Evolutionary conservation across 2,329 filamentous ascomycete genomes (phyloP), one percentile per base, ranked within the genome.

Genomic region (Claviceps arundinis): DNA sequence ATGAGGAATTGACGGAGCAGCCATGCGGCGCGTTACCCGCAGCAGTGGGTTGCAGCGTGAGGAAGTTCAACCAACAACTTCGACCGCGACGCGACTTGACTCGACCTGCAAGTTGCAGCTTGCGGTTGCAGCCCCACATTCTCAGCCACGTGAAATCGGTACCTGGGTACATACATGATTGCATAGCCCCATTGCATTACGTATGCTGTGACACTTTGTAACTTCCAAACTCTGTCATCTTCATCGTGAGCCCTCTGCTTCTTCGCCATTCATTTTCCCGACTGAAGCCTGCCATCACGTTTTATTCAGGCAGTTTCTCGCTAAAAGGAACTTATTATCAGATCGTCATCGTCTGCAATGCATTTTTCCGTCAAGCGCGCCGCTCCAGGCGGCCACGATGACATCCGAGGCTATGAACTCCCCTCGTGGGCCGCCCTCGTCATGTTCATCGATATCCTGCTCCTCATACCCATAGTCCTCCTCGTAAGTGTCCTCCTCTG

Each of bases 1-100:
- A 61, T 95, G 91, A 2, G 89, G 89, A 46, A 95, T 95, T 24
- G 83, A 78, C 42, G 81, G 72, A 34, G 82, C 78, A 47, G 85
- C 78, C 85, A 90, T 90, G 38, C 26, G 30, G 38, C 26, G 30
- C 9, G 26, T 16, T 24, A 16, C 19, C 42, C 13, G 9, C 41
- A 13, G 41, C 41, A 34, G 30, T 34, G 30, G 30, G 30, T 34
- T 34, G 30, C 30, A 34, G 30, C 30, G 30, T 34, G 30, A 34
- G 9, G 30, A 34, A 11, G 30, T 34, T 34, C 30, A 11, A 4
- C 30, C 30, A 34, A 34, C 30, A 34, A 34, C 30, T 34, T 34
- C 30, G 30, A 34, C 30, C 30, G 30, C 30, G 8, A 30, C 26
- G 11, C 1, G 24, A 26, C 24, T 6, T 26, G 24, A 34, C 30